These are phyloP conservation scores for Clathrus columnatus DNA, from an alignment of 768 basidiomycete species.

Conservation along the genomic window DNA sequence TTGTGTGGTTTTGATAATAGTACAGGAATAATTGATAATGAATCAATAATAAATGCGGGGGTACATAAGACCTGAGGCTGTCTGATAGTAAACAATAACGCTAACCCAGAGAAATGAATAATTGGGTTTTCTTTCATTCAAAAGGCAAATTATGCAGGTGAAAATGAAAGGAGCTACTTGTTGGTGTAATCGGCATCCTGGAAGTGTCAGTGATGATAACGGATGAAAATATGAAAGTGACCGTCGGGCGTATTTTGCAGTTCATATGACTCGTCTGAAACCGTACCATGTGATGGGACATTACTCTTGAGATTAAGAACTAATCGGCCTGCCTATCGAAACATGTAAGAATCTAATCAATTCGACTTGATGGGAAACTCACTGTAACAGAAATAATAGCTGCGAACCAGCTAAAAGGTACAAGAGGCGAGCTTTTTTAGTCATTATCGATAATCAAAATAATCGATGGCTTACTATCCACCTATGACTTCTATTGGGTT, in stretches of 20 bases:
- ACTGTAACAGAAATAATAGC: background rate
- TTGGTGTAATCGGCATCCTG: background rate
- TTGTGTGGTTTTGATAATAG: too few species aligned
- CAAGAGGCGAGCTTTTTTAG: background rate
- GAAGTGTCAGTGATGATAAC: background rate
- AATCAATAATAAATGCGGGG: too few species aligned
- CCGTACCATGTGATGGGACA: background rate
- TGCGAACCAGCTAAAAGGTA: background rate
- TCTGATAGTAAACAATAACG: too few species aligned
- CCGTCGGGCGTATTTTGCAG: background rate
- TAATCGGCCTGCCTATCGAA: background rate
- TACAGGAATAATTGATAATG: too few species aligned
- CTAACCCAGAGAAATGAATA: too few species aligned
- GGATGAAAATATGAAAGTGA: background rate
- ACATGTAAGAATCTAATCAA: background rate
- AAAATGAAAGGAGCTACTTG: background rate
- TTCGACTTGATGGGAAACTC: background rate
- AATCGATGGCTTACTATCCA: background rate
- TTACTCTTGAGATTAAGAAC: background rate
- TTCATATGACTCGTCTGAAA: background rate
- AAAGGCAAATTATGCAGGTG: background rate
- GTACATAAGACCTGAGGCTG: too few species aligned
- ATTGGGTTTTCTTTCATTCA: background rate
- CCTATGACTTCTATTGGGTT: background rate
- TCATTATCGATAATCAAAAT: background rate